Base-by-base conservation (phyloP, 2,329 filamentous ascomycete genomes). In the Botrytis porri region DNA sequence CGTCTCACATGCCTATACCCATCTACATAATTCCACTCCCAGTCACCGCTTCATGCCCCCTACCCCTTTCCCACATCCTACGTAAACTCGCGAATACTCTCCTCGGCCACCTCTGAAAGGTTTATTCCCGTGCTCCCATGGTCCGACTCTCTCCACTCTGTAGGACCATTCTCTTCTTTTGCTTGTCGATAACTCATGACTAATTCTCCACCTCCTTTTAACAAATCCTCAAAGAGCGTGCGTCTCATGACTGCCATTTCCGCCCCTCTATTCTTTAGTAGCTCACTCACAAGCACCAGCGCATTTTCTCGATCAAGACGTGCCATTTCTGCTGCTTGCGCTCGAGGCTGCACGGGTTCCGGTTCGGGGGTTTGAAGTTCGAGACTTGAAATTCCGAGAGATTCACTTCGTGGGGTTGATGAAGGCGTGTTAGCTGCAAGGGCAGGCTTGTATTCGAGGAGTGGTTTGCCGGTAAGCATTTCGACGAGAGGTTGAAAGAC, bases 251-350 rank as follows among this genome's bases (percentile, higher is more conserved):
- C 76, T 1, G 84, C 80, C 75, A 89, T 77, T 10, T 83, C 81
- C 1, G 81, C 79, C 0, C 83, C 81, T 29, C 83, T 82, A 62
- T 82, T 83, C 77, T 84, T 84, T 59, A 89, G 77, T 70, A 91
- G 77, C 79, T 90, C 86, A 2, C 85, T 85, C 5, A 89, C 84
- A 73, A 91, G 79, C 0, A 91, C 87, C 35, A 91, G 80, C 0
- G 85, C 88, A 74, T 91, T 91, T 79, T 90, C 88, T 14, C 88
- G 84, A 76, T 91, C 88, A 9, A 88, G 82, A 74, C 83, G 84
- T 1, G 82, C 81, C 82, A 87, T 86, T 61, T 83, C 83, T 1
- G 83, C 84, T 2, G 77, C 77, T 63, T 80, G 77, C 1, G 76
- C 72, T 45, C 78, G 70, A 2, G 79, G 78, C 61, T 75, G 73